Percentiles rank a stretch among this genome's conserved stretches.
Conservation (phyloP, 1,284 basidiomycete genomes). For the Leccinum olivaceoglutinosum region DNA sequence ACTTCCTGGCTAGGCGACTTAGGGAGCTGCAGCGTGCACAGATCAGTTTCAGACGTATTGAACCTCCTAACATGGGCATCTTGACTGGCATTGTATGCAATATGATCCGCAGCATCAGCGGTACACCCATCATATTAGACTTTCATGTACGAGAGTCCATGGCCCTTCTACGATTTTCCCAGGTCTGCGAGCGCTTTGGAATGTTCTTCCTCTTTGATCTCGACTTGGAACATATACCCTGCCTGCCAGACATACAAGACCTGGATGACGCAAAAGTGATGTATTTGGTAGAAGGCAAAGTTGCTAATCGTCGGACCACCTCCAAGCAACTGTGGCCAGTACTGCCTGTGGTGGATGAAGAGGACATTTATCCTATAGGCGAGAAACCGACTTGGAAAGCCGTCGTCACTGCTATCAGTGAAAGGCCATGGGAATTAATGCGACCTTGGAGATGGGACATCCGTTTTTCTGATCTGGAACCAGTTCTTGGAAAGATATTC, state of each 20-base stretch:
- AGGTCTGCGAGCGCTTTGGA: background rate
- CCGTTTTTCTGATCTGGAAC: background rate
- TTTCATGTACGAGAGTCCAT: conserved; percentile 2
- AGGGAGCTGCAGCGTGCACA: background rate
- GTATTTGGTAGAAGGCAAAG: background rate
- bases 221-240: background rate
- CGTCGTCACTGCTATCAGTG: background rate
- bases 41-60: background rate
- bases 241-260: background rate
- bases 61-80: background rate
- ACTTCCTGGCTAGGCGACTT: background rate
- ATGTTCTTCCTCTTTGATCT: conserved; percentile 1
- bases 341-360: background rate
- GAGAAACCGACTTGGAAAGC: background rate
- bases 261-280: background rate
- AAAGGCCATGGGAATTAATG: background rate
- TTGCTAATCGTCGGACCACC: background rate
- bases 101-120: background rate
- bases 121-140: conserved; percentile 1
- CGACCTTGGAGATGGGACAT: background rate
- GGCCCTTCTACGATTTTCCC: background rate
- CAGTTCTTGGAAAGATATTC: background rate
- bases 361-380: background rate
- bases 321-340: background rate
- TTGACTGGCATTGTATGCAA: background rate